Percentiles rank a stretch among this genome's conserved stretches.
These are phyloP conservation scores for Medicago lupulina DNA, from an alignment of 306 rosid species.

Conservation along the genomic window DNA sequence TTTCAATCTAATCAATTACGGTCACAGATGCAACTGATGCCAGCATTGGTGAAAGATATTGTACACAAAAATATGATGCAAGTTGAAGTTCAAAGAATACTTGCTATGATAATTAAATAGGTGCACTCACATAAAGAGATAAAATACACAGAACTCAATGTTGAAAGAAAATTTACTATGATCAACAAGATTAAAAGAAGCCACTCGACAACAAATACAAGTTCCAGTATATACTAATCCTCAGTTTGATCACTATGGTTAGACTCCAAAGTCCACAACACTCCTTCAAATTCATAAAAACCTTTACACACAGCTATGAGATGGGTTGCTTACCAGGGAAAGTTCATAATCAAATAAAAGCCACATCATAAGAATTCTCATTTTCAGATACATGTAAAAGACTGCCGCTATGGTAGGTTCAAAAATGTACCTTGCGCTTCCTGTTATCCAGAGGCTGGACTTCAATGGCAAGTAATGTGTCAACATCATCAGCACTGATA, in stretches of 20 bases:
- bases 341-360: constrained; percentile 20
- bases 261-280: constrained; percentile 11
- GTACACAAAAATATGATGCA: constrained; percentile 8
- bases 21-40: constrained; percentile 6
- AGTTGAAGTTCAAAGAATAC: background rate
- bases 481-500: constrained; percentile 90
- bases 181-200: constrained; percentile 20
- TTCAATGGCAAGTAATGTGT: constrained; percentile 86
- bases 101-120: background rate
- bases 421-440: constrained; percentile 80
- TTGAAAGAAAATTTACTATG: constrained; percentile 5
- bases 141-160: background rate
- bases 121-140: constrained; percentile 24
- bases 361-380: constrained; percentile 2
- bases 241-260: background rate
- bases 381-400: constrained; percentile 19
- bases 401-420: constrained; percentile 28
- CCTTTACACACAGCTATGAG: background rate
- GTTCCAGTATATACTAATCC: background rate
- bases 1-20: constrained; percentile 13
- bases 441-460: constrained; percentile 94
- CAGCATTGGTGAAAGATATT: constrained; percentile 9
- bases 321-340: constrained; percentile 14
- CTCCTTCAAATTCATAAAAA: constrained; percentile 25
- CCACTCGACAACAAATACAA: constrained; percentile 26